phyloP scores from a whole-genome alignment of 2,329 filamentous ascomycete species.

The Ophiostoma piceae region DNA sequence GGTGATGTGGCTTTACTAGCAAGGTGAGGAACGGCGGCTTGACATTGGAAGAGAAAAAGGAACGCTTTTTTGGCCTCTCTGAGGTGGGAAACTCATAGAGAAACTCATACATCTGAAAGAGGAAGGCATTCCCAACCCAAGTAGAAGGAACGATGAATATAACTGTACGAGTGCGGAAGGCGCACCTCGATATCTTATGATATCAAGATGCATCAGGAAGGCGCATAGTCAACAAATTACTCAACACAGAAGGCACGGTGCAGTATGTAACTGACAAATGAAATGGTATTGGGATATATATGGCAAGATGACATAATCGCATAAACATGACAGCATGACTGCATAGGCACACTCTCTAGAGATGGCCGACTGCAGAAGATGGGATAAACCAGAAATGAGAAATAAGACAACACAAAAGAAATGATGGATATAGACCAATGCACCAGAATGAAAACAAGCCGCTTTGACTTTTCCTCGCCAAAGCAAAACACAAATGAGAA shows the following conservation, averaged over 20 bases:
- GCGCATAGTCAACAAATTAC: background rate
- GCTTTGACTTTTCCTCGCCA: background rate
- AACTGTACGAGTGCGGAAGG: background rate
- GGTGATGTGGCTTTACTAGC: background rate
- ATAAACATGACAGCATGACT: constrained; percentile 8
- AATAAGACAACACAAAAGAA: background rate
- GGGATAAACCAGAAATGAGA: background rate
- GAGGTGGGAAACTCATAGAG: background rate
- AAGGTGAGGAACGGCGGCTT: background rate
- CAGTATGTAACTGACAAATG: background rate
- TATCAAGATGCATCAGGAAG: background rate
- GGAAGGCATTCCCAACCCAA: background rate
- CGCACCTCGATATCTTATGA: background rate
- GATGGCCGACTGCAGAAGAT: background rate
- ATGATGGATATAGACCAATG: background rate
- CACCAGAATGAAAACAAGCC: background rate
- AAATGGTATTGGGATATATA: constrained; percentile 8
- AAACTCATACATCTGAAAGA: background rate
- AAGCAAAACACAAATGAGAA: background rate
- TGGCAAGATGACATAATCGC: background rate
- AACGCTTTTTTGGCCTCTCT: background rate
- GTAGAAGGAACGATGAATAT: background rate
- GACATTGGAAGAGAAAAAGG: background rate
- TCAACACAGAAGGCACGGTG: background rate
- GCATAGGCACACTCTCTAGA: background rate